Evolutionary conservation across 352 stramenopile genomes (phyloP), one percentile per base, ranked within the genome.

Genomic region (Pythium phragmitis): DNA sequence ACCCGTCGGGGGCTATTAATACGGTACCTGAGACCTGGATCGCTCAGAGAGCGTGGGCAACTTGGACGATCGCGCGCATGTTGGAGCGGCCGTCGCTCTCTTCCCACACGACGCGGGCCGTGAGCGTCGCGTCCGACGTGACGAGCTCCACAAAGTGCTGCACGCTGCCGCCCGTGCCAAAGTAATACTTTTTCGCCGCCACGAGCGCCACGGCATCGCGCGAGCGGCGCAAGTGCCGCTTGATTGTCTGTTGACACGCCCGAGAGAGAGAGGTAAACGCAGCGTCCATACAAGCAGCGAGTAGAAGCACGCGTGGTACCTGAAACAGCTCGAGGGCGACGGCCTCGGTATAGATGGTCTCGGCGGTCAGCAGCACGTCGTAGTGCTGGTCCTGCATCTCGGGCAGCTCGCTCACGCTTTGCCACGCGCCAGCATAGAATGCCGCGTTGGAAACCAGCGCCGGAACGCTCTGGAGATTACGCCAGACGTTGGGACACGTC

Each of bases 141-240:
- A 94, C 80, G 42, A 94, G 48, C 1, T 75, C 59, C 23, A 91
- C 67, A 56, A 95, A 95, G 67, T 94, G 80, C 70, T 95, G 82
- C n/a, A 94, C 83, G 48, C 87, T 92, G n/a, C 87, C 87, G 34
- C 83, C 83, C 3, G 85, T 93, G 9, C 87, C 87, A 63, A 95
- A 95, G 65, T 94, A 95, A 53, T 95, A 95, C 60, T 91, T 92
- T 68, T 95, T 95, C 14, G 87, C 85, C 0, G 85, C 85, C 13
- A 95, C 77, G 7, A 94, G 70, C 26, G 82, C 85, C 19, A 86
- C 70, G 12, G 82, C 75, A 21, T 68, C 52, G 0, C 69, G 76
- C 4, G 60, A 37, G 11, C 60, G 71, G 4, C 77, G 76, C 57
- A 95, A 72, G 63, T 93, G 85, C 5, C 75, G 72, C 63, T 90